Base-by-base conservation (phyloP, 2,329 filamentous ascomycete species). In the Paraconiothyrium brasiliense region DNA sequence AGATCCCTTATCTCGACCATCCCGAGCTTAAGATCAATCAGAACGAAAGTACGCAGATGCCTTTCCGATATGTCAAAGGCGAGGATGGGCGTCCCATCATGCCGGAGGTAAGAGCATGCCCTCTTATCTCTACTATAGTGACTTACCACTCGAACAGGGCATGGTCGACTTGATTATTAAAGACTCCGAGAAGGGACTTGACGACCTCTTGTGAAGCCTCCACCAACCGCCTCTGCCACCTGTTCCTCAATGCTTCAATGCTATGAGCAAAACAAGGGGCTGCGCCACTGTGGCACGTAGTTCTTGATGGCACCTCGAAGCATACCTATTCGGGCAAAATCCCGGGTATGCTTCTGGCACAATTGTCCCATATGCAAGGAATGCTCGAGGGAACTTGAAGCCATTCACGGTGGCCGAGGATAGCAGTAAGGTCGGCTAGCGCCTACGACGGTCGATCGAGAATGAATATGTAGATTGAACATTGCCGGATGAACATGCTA, bases 1-100 rank as follows among this genome's bases (percentile, higher is more conserved):
- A 93, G 67, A 90, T 99, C 37, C 85, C 89, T 1, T 97, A 95
- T 75, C 79, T 95, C 37, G 94, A 98, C 76, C 89, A 92, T 73
- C 95, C 95, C 0, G 94, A 98, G 75, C 86, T 99, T 74, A 90
- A 90, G 74, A 90, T 98, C 78, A 92, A 92, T 77, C 90, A 95
- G 76, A 90, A 97, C 74, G 95, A 99, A 81, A 95, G 92, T 77
- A 97, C 94, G 0, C 86, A 97, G 79, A 98, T 99, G 95, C 95
- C 95, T 0, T 99, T 99, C 80, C 92, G 95, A 69, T 99, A 99
- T 76, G 94, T 99, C 54, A 90, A 87, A 75, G 89, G 86, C 55
- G 82, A 87, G 11, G 83, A 92, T 59, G 93, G 91, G 48, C 84
- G 92, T 68, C 92, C 94, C 0, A 89, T 97, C 61, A 97, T 99